These are phyloP conservation scores for Candida methanosorbosa DNA, from an alignment of 805 yeast species.

Conservation along the genomic window DNA sequence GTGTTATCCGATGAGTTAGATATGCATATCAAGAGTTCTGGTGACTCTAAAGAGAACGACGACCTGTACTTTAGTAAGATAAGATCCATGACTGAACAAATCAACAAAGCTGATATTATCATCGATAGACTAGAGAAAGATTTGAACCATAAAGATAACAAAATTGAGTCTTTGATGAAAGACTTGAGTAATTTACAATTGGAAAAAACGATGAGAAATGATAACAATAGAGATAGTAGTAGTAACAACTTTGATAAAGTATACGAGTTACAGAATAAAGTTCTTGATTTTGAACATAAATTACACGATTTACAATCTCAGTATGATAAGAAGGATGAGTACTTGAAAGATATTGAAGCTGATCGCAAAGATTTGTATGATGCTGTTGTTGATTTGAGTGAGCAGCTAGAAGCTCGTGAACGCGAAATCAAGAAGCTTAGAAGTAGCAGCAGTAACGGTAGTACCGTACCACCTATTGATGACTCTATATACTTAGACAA, in stretches of 20 bases:
- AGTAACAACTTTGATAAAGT: neutral
- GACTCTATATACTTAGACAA: too few species aligned
- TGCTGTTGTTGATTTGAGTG: slow-evolving; percentile 8
- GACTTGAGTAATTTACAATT: too few species aligned
- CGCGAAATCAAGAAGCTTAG: slow-evolving; percentile 11
- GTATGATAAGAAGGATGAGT: slow-evolving; percentile 8
- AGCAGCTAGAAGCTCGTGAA: slow-evolving; percentile 7
- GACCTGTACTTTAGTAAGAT: too few species aligned
- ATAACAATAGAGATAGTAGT: neutral
- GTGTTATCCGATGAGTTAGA: too few species aligned
- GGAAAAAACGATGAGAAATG: neutral
- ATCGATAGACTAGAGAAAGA: neutral
- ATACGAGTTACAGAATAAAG: neutral
- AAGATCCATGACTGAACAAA: neutral
- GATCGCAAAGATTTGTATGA: slow-evolving; percentile 14
- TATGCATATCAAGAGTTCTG: too few species aligned
- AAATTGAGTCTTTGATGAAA: neutral
- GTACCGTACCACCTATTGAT: too few species aligned
- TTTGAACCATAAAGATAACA: neutral
- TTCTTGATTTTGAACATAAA: neutral
- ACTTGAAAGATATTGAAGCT: slow-evolving; percentile 21
- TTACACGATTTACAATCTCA: slow-evolving; percentile 3
- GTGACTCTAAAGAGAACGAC: too few species aligned
- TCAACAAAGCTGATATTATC: neutral
- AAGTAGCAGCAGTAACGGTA: too few species aligned